These are phyloP conservation scores for Fomitopsis serialis DNA, from an alignment of 768 basidiomycete species.

Conservation along the genomic window DNA sequence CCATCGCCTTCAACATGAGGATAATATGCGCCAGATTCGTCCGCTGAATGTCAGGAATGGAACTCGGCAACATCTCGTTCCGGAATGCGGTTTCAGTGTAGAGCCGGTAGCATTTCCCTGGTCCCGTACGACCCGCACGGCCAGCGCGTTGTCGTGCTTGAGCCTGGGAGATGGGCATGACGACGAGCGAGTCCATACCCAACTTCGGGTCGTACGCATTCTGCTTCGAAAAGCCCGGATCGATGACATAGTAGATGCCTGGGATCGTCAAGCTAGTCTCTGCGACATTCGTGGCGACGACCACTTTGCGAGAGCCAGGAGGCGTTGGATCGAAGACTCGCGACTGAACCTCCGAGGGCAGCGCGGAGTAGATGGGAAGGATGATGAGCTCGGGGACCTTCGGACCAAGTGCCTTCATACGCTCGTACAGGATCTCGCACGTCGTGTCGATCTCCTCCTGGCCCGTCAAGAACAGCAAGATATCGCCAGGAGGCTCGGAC, in stretches of 20 bases:
- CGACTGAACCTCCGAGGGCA: conserved; percentile 97
- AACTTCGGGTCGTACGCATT: conserved; percentile 96
- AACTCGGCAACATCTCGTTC: conserved; percentile 97
- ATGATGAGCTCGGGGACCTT: conserved; percentile 97
- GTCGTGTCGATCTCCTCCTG: conserved; percentile 98
- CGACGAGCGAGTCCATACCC: conserved; percentile 98
- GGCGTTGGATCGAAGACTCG: no score
- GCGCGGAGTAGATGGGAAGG: conserved; percentile 95
- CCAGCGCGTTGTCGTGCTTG: conserved; percentile 95
- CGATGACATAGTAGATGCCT: conserved; percentile 99
- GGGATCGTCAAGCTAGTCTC: conserved; percentile 98
- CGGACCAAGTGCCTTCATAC: conserved; percentile 98
- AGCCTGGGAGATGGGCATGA: conserved; percentile 98
- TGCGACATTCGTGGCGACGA: conserved; percentile 99
- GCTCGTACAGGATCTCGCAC: conserved; percentile 95
- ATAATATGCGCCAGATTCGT: conserved; percentile 92
- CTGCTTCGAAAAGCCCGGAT: conserved; percentile 98
- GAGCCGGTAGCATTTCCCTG: conserved; percentile 96
- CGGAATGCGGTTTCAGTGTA: conserved; percentile 98
- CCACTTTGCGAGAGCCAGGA: conserved; percentile 96
- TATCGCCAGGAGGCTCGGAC: conserved; percentile 94
- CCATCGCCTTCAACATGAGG: conserved; percentile 96
- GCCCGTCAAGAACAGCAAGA: conserved; percentile 95
- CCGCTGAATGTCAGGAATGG: conserved; percentile 96
- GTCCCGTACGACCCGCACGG: conserved; percentile 95